Evolutionary conservation across 2,329 filamentous ascomycete species (phyloP).

Genomic region (Ophiostoma sp.): DNA sequence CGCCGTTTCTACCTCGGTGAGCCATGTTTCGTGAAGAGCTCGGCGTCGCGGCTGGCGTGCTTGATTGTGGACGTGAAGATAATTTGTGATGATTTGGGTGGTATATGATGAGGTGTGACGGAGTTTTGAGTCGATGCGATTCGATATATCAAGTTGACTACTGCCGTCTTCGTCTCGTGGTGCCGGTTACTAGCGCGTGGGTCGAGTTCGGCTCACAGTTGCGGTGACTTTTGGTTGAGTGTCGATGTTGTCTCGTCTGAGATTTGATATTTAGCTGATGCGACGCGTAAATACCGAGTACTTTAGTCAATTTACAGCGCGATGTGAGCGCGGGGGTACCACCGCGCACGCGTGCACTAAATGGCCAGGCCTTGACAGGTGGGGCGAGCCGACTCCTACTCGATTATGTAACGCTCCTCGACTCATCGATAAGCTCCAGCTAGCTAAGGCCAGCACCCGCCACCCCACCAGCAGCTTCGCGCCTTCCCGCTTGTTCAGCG

Average conservation of each 20-base stretch:
- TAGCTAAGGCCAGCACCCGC: not conserved
- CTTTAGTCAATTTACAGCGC: not conserved
- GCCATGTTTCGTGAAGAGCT: not conserved
- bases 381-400: not conserved
- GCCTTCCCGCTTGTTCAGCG: not conserved
- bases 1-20: not conserved
- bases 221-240: not conserved
- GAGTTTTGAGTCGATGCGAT: too few species aligned
- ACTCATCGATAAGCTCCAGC: not conserved
- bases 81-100: not conserved
- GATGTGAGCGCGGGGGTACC: not conserved
- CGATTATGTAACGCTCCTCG: not conserved
- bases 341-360: not conserved
- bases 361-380: not conserved
- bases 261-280: not conserved
- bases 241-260: not conserved
- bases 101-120: not conserved
- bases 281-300: not conserved
- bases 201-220: not conserved
- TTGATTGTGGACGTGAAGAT: not conserved
- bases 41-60: not conserved
- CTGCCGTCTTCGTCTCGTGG: not conserved
- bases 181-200: not conserved
- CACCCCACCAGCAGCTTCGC: not conserved
- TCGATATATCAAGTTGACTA: too few species aligned